Evolutionary conservation across 2,329 filamentous ascomycete species (phyloP).

Genomic region (Alternaria panax): DNA sequence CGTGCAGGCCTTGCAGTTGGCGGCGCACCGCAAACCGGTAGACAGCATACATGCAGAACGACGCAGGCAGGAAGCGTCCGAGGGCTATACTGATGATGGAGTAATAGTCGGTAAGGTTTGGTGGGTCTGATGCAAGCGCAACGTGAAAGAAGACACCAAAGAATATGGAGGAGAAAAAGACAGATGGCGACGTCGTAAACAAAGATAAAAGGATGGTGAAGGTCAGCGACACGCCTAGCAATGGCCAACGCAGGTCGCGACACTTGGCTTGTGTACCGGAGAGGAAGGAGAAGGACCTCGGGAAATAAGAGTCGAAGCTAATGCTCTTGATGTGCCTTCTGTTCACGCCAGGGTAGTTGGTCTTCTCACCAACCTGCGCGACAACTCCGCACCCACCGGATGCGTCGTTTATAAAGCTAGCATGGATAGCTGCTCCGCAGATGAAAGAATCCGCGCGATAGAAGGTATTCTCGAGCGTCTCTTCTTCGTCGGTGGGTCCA

Average conservation of each 20-base stretch:
- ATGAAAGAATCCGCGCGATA: slow-evolving; percentile 93
- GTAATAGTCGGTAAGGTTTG: slow-evolving; percentile 70
- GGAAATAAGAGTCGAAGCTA: slow-evolving; percentile 87
- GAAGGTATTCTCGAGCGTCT: slow-evolving; percentile 58
- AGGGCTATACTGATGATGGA: slow-evolving; percentile 78
- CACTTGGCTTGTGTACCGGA: slow-evolving; percentile 70
- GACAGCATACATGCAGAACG: slow-evolving; percentile 86
- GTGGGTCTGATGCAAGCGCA: slow-evolving; percentile 87
- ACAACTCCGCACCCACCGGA: slow-evolving; percentile 85
- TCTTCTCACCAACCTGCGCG: slow-evolving; percentile 72
- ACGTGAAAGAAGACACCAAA: slow-evolving; percentile 87
- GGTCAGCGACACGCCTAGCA: slow-evolving; percentile 80
- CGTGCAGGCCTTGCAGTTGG: slow-evolving; percentile 73
- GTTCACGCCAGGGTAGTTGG: slow-evolving; percentile 68
- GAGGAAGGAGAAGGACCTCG: slow-evolving; percentile 82
- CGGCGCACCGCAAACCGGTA: slow-evolving; percentile 82
- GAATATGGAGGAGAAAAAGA: slow-evolving; percentile 88
- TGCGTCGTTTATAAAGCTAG: slow-evolving; percentile 75
- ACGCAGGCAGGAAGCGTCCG: slow-evolving; percentile 83
- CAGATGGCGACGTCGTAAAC: slow-evolving; percentile 77
- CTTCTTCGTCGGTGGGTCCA: slow-evolving; percentile 54
- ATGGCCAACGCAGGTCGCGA: slow-evolving; percentile 80
- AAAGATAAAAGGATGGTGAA: slow-evolving; percentile 82
- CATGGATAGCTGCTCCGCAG: slow-evolving; percentile 83
- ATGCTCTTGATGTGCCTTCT: slow-evolving; percentile 79